A percentile compares a stretch with the other conserved stretches of the same genome.
Evolutionary conservation across 768 basidiomycete genomes (phyloP).

Genomic region (Podaxis sp.): DNA sequence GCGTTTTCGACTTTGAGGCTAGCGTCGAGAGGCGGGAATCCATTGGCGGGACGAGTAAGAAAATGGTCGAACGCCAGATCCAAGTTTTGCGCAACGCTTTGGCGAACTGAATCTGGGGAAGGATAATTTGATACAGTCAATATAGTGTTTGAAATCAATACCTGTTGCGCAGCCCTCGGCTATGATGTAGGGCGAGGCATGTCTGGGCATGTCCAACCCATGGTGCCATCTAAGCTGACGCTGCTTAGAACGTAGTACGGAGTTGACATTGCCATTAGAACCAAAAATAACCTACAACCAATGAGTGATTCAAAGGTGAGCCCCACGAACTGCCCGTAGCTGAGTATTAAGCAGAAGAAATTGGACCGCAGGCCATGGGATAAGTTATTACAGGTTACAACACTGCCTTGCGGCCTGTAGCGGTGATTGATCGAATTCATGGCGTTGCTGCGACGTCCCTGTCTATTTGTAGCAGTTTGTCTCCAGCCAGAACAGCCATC

Average conservation of each 20-base stretch:
- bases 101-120: slow-evolving; percentile 22
- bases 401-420: neutral
- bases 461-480: slow-evolving; percentile 17
- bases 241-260: neutral
- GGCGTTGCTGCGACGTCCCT: neutral
- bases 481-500: slow-evolving; percentile 15
- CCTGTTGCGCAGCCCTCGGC: neutral
- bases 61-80: slow-evolving; percentile 86
- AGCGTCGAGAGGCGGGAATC: slow-evolving; percentile 91
- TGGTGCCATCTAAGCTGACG: neutral
- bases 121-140: neutral
- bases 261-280: neutral
- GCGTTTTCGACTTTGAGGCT: slow-evolving; percentile 93
- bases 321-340: neutral
- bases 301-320: neutral
- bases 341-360: neutral
- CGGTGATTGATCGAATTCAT: neutral
- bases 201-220: neutral
- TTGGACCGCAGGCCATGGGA: neutral
- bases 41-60: slow-evolving; percentile 87
- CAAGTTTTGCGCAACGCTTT: slow-evolving; percentile 66
- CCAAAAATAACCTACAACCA: neutral
- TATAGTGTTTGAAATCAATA: neutral
- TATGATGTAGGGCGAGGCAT: neutral
- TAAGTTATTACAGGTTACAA: neutral